Percentiles rank a stretch among this genome's conserved stretches.
Conservation (phyloP, 2,329 filamentous ascomycete species). For the Phyllosticta citribraziliensis region DNA sequence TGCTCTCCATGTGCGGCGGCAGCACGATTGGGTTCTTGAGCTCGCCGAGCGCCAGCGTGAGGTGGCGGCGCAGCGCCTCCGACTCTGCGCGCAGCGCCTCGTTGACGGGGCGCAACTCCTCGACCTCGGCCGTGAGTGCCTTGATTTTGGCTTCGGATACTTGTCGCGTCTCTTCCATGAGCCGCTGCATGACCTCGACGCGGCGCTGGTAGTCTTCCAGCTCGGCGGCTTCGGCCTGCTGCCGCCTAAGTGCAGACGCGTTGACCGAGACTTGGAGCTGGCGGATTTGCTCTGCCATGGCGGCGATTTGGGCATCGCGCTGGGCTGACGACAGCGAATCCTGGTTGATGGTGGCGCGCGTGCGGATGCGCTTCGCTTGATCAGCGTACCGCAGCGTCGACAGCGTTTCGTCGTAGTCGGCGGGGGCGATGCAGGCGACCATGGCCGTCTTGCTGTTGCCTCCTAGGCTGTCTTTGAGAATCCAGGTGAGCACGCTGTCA, state of each 20-base stretch:
- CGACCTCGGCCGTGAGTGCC: constrained; percentile 51
- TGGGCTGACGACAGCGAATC: constrained; percentile 87
- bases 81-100: constrained; percentile 61
- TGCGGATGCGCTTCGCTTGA: constrained; percentile 94
- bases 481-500: constrained; percentile 74
- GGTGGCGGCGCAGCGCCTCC: constrained; percentile 75
- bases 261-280: constrained; percentile 66
- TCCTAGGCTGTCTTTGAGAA: constrained; percentile 89
- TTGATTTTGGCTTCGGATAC: constrained; percentile 92
- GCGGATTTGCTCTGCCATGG: constrained; percentile 94
- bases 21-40: constrained; percentile 83
- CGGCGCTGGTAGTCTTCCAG: constrained; percentile 92
- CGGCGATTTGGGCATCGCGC: constrained; percentile 83
- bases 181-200: constrained; percentile 79
- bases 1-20: constrained; percentile 21
- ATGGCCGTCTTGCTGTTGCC: constrained; percentile 98
- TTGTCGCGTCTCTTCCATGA: constrained; percentile 90
- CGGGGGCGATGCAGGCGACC: constrained; percentile 94
- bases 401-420: constrained; percentile 94
- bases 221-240: constrained; percentile 74
- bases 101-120: constrained; percentile 37
- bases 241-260: constrained; percentile 45
- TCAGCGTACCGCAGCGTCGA: constrained; percentile 95
- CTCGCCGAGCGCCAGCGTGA: constrained; percentile 76
- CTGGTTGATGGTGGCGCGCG: constrained; percentile 88